A percentile compares a stretch with the other conserved stretches of the same genome.
Evolutionary conservation across 2,329 filamentous ascomycete species (phyloP).

Genomic region (Westerdykella ornata): DNA sequence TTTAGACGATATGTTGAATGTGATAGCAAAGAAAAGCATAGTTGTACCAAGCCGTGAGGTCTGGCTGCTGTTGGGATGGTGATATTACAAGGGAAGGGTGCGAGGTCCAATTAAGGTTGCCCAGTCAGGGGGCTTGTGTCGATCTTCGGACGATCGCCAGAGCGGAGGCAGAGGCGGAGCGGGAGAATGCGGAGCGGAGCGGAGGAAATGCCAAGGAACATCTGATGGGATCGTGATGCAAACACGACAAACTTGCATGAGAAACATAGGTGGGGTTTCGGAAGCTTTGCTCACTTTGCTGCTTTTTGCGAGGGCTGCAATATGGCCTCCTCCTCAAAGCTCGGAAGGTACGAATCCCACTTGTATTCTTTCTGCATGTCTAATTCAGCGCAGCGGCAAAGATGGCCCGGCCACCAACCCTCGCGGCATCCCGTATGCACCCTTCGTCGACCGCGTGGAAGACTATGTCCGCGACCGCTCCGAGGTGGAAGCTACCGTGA

Average conservation of each 20-base stretch:
- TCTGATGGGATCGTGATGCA: constrained; percentile 7
- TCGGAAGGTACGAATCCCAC: constrained; percentile 16
- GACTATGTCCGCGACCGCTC: constrained; percentile 74
- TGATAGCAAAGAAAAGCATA: no score
- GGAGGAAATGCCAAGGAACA: not conserved
- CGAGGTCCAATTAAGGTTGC: no score
- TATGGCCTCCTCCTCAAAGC: constrained; percentile 26
- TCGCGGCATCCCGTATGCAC: constrained; percentile 73
- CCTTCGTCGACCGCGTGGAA: constrained; percentile 82
- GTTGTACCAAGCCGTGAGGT: no score
- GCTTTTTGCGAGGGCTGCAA: constrained; percentile 6
- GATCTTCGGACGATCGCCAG: no score
- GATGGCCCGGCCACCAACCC: constrained; percentile 59
- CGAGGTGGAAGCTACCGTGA: constrained; percentile 73
- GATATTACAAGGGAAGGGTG: no score
- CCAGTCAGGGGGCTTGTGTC: no score
- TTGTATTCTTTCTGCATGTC: not conserved
- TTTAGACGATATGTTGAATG: no score
- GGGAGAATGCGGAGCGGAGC: not conserved
- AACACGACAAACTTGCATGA: constrained; percentile 18
- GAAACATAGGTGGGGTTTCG: constrained; percentile 2
- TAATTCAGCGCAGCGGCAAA: constrained; percentile 28
- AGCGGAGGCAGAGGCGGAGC: no score
- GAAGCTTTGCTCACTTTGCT: constrained; percentile 1
- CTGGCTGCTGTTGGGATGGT: no score